These are phyloP conservation scores for Schizochytrium sp. DNA, from an alignment of 108 stramenopile species.

Conservation along the genomic window DNA sequence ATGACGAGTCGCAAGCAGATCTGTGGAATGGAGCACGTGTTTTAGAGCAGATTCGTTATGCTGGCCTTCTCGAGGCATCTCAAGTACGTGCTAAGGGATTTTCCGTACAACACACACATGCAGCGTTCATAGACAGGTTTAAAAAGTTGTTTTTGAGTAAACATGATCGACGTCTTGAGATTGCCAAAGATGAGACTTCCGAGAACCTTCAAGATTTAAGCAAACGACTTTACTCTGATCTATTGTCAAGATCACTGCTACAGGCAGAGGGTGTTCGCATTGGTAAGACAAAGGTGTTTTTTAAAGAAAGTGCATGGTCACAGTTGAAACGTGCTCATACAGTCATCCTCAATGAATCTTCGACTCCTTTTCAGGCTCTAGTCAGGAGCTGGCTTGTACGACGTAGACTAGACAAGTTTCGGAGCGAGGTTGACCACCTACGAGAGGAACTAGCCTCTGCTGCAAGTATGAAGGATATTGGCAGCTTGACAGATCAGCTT, in stretches of 20 bases:
- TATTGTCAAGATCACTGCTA: not conserved
- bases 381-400: too few relatives aligned
- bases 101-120: slow-evolving; percentile 14
- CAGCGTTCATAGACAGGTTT: not conserved
- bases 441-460: too few relatives aligned
- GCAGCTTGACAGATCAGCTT: too few relatives aligned
- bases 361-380: not conserved
- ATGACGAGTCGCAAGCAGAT: slow-evolving; percentile 25
- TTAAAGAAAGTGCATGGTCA: not conserved
- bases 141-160: not conserved
- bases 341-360: not conserved
- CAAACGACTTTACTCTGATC: not conserved
- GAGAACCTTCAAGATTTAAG: not conserved
- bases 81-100: slow-evolving; percentile 64
- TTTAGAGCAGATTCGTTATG: slow-evolving; percentile 65
- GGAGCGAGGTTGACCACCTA: too few relatives aligned
- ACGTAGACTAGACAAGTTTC: too few relatives aligned
- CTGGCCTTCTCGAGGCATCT: slow-evolving; percentile 66
- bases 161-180: not conserved
- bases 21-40: slow-evolving; percentile 52
- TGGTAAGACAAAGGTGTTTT: not conserved
- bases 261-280: not conserved
- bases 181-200: not conserved
- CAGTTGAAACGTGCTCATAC: not conserved
- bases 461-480: too few relatives aligned